Conservation (phyloP, 169 alveolate genomes). For the Plasmodium vivax region DNA sequence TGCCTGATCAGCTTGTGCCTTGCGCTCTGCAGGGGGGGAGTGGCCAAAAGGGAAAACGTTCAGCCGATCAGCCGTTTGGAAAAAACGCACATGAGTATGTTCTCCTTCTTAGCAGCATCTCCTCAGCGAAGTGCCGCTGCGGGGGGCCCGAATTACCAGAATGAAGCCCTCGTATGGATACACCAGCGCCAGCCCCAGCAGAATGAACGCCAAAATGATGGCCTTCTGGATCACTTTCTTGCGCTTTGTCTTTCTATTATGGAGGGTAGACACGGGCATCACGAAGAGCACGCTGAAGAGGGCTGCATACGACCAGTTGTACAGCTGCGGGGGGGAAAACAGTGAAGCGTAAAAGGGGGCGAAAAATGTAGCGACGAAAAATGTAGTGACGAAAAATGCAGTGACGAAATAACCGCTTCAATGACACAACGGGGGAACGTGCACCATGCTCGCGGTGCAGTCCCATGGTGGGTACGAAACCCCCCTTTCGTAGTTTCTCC, state of each 20-base stretch:
- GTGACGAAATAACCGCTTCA: not conserved
- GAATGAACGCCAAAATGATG: constrained; percentile 32
- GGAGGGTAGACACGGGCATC: constrained; percentile 53
- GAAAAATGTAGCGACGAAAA: not conserved
- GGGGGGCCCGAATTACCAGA: constrained; percentile 18
- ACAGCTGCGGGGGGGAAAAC: constrained; percentile 11
- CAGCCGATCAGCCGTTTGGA: not conserved
- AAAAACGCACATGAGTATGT: not conserved
- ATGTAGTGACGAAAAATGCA: no score
- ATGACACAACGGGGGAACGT: not conserved
- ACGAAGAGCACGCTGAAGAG: constrained; percentile 36
- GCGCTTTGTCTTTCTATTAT: constrained; percentile 3
- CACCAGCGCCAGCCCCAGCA: constrained; percentile 6
- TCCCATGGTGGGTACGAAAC: not conserved
- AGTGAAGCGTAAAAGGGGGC: not conserved
- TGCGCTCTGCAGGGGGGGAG: constrained; percentile 4
- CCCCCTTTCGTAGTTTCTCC: not conserved
- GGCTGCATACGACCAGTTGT: constrained; percentile 70
- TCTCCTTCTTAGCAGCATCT: not conserved
- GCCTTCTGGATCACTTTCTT: constrained; percentile 4
- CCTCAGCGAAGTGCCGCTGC: not conserved
- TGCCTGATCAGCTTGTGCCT: constrained; percentile 18
- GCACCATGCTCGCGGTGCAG: not conserved
- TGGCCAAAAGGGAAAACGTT: not conserved
- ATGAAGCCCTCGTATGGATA: constrained; percentile 54